Evolutionary conservation across 805 yeast genomes (phyloP), one percentile per base, ranked within the genome.

Genomic region (Barnettozyma pratensis): DNA sequence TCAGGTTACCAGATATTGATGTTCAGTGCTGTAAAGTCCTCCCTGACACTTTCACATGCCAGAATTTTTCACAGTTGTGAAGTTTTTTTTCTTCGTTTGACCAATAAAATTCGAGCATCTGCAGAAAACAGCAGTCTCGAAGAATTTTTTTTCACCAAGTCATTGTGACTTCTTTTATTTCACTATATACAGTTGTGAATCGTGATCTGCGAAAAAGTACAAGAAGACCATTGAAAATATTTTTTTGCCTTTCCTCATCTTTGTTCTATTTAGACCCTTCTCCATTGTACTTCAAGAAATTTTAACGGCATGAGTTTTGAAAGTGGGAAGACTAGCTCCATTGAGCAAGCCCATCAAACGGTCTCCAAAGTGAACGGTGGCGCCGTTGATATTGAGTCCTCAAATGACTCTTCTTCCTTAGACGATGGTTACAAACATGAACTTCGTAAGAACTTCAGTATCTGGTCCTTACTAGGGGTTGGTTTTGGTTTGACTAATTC

Each of bases 401-500:
- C 40, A 1, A 28, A 28, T 6, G 40, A 31, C 5, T 28, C 27
- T 9, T 10, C 8, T n/a, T 25, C 44, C 11, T 2, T 42, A 6
- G 45, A 49, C 36, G 54, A 54, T 30, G 58, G 56, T 4, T 54
- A 55, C 32, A 41, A 39, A 5, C 57, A 53, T n/a, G 53, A 55
- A 29, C 34, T 55, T 9, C 48, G 56, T 14, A 50, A 49, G 54
- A 62, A 64, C 36, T 76, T 74, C 52, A 62, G 68, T 5, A 62
- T 73, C 38, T 60, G 69, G 65, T 71, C 81, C 1, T 60, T 79
- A 4, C 56, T 79, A 39, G 83, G 83, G 39, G 76, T 77, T 30
- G 81, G 82, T 7, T 79, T 79, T 52, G 82, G 82, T 12, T 60
- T 79, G 38, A 79, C 83, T 14, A 78, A 77, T 59, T 76, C 82